Conservation (phyloP, 345 rosid species). For the Cochlearia excelsa region DNA sequence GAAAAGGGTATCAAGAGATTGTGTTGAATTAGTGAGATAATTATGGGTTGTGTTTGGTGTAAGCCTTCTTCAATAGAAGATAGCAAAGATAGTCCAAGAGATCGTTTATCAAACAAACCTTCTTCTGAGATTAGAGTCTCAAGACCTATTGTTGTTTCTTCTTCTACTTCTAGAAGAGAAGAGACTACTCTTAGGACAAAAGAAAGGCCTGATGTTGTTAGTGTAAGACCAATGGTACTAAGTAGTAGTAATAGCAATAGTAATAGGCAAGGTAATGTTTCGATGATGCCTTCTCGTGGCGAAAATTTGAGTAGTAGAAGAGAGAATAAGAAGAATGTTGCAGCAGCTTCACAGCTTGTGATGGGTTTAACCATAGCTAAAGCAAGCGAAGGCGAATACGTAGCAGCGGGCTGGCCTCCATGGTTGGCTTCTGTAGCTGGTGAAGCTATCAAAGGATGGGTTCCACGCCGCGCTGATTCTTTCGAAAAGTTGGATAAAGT, state of each 20-base stretch:
- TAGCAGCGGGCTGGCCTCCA: conserved; percentile 98
- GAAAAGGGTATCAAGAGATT: no score
- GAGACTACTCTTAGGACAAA: conserved; percentile 47
- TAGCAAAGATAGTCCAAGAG: conserved; percentile 79
- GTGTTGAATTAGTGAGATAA: no score
- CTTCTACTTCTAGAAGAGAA: conserved; percentile 67
- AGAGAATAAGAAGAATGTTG: conserved; percentile 52
- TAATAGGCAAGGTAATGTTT: conserved; percentile 56
- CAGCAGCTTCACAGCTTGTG: conserved; percentile 52
- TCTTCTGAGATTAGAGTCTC: conserved; percentile 55
- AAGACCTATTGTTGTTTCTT: conserved; percentile 34
- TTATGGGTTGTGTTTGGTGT: conserved; percentile 82
- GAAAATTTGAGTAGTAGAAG: conserved; percentile 65
- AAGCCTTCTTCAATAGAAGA: conserved; percentile 89
- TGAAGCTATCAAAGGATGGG: conserved; percentile 94
- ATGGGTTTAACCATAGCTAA: conserved; percentile 59
- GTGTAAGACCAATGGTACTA: conserved; percentile 46
- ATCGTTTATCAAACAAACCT: conserved; percentile 57
- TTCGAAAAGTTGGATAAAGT: conserved; percentile 96
- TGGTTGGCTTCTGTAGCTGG: conserved; percentile 98
- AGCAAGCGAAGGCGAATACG: conserved; percentile 85
- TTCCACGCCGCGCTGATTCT: conserved; percentile 94
- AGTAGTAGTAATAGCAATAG: conserved; percentile 45
- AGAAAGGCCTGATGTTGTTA: conserved; percentile 55
- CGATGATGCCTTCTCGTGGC: conserved; percentile 47